Percentiles rank a stretch among this genome's conserved stretches.
phyloP scores from a whole-genome alignment of 257 asterid species.

The Primulina tabacum region DNA sequence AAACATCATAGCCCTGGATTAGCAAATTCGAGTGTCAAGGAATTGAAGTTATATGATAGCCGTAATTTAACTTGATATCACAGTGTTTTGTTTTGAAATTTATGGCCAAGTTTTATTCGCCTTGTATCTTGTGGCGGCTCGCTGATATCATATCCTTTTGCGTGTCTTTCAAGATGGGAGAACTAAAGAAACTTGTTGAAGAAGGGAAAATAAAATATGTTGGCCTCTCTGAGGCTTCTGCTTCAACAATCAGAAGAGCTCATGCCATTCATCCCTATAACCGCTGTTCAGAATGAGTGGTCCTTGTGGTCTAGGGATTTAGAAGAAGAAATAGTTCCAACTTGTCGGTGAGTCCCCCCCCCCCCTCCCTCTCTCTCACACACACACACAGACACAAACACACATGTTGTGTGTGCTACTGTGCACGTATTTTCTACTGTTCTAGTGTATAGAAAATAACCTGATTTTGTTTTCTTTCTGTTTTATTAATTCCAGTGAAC shows the following conservation, averaged over 20 bases:
- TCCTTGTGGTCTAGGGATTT: constrained; percentile 55
- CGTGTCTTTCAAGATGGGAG: constrained; percentile 39
- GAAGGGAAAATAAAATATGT: constrained; percentile 58
- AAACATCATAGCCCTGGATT: too few relatives aligned
- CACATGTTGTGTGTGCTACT: too few relatives aligned
- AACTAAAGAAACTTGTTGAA: constrained; percentile 49
- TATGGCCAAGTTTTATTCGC: too few relatives aligned
- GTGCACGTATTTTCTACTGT: neutral
- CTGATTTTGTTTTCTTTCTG: neutral
- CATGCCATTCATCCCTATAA: constrained; percentile 56
- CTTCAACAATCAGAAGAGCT: constrained; percentile 59
- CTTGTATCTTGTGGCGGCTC: too few relatives aligned
- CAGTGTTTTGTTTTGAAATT: too few relatives aligned
- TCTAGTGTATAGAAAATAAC: neutral
- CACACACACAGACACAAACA: neutral
- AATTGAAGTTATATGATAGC: too few relatives aligned
- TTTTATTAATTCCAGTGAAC: constrained; percentile 20
- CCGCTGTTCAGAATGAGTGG: constrained; percentile 59
- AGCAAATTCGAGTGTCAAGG: too few relatives aligned
- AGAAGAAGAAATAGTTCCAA: constrained; percentile 49
- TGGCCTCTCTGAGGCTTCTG: constrained; percentile 58
- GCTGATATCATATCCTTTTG: neutral
- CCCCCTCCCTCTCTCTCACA: too few relatives aligned
- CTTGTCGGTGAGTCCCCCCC: constrained; percentile 42
- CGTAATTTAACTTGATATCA: too few relatives aligned